Percentiles rank a stretch among this genome's conserved stretches.
Conservation (phyloP, 208 protist species). For the Leishmania mexicana region DNA sequence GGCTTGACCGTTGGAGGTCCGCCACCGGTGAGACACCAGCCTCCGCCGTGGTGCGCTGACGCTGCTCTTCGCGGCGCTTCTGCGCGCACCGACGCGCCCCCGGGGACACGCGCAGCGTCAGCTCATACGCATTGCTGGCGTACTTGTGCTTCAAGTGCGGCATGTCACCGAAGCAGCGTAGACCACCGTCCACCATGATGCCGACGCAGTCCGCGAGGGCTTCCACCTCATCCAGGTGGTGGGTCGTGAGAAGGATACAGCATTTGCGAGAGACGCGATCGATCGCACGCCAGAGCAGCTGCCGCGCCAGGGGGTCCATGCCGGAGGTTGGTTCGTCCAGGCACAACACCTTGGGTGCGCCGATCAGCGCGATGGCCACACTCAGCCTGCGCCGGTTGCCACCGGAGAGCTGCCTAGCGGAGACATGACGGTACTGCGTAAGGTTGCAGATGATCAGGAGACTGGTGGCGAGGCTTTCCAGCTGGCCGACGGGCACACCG, state of each 20-base stretch:
- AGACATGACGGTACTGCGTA: conserved; percentile 37
- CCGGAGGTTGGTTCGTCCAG: conserved; percentile 81
- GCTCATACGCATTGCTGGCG: conserved; percentile 76
- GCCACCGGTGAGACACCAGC: background rate
- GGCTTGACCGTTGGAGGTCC: background rate
- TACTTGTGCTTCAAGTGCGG: conserved; percentile 87
- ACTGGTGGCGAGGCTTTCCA: conserved; percentile 29
- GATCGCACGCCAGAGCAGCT: conserved; percentile 72
- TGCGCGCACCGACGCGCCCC: conserved; percentile 4
- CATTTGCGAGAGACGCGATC: conserved; percentile 50
- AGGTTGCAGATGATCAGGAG: conserved; percentile 41
- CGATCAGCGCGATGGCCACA: conserved; percentile 78
- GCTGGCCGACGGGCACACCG: conserved; percentile 40
- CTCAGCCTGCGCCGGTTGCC: conserved; percentile 84
- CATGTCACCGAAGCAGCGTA: conserved; percentile 85
- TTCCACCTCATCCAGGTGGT: conserved; percentile 93
- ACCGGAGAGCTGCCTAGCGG: conserved; percentile 42
- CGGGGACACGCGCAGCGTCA: conserved; percentile 51
- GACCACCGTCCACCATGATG: conserved; percentile 90
- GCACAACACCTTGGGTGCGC: conserved; percentile 60
- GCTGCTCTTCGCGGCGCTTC: background rate
- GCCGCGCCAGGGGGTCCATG: conserved; percentile 68
- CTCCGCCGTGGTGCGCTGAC: background rate
- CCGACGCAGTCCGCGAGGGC: conserved; percentile 78
- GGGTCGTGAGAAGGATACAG: conserved; percentile 88